phyloP scores from a whole-genome alignment of 169 alveolate species.

The Plasmodium adleri region DNA sequence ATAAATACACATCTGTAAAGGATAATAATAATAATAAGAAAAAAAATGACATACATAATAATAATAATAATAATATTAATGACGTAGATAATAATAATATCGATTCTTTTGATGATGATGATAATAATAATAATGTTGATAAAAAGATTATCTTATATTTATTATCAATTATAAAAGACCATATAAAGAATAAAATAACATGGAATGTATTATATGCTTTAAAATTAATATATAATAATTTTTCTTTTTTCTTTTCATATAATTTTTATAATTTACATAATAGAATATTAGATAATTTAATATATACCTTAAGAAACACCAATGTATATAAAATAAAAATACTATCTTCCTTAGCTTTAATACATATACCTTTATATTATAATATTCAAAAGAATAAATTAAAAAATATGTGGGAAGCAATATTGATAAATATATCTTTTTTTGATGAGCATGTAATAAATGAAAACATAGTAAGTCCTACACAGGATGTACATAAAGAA shows the following conservation, averaged over 20 bases:
- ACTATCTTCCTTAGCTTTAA: slow-evolving; percentile 68
- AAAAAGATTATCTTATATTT: slow-evolving; percentile 69
- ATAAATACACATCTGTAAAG: not conserved
- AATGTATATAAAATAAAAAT: slow-evolving; percentile 78
- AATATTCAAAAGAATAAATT: slow-evolving; percentile 27
- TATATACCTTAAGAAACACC: slow-evolving; percentile 44
- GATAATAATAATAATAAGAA: no score
- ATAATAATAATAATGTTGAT: slow-evolving; percentile 59
- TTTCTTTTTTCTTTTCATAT: slow-evolving; percentile 57
- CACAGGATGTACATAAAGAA: no score
- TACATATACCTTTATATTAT: slow-evolving; percentile 72
- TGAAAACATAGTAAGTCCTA: not conserved
- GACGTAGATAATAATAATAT: no score
- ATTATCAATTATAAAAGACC: slow-evolving; percentile 55
- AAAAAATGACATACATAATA: no score
- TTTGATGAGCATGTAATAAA: slow-evolving; percentile 19
- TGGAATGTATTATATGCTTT: slow-evolving; percentile 76
- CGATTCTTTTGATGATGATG: no score
- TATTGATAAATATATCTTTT: slow-evolving; percentile 27
- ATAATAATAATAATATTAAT: no score
- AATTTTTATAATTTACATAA: slow-evolving; percentile 44
- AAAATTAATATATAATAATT: slow-evolving; percentile 70
- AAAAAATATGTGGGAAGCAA: slow-evolving; percentile 65
- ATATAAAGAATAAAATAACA: slow-evolving; percentile 72
- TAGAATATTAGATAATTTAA: slow-evolving; percentile 55